Percentiles rank a stretch among this genome's conserved stretches.
Evolutionary conservation across 2,329 filamentous ascomycete species (phyloP).

Genomic region (Fusarium illudens): DNA sequence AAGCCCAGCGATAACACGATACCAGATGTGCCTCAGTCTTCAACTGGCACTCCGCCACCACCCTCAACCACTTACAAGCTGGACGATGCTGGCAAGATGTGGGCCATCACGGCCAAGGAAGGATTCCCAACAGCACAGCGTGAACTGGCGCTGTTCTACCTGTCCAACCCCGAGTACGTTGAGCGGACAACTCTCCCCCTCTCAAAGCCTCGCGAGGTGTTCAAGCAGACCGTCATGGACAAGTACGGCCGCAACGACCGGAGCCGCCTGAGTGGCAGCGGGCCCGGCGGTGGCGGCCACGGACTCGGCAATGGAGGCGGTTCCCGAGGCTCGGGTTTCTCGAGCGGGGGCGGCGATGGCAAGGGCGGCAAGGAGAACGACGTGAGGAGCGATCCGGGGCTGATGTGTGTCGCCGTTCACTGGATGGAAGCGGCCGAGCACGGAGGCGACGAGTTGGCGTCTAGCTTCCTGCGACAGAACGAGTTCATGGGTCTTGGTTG

Average conservation of each 20-base stretch:
- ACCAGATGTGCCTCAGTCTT: constrained; percentile 45
- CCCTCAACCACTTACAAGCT: constrained; percentile 72
- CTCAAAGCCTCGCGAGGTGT: constrained; percentile 85
- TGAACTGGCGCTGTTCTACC: constrained; percentile 91
- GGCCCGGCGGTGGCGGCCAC: constrained; percentile 31
- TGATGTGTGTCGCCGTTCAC: constrained; percentile 94
- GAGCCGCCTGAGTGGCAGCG: constrained; percentile 34
- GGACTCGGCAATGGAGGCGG: constrained; percentile 39
- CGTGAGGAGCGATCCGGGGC: constrained; percentile 78
- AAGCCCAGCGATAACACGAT: constrained; percentile 50
- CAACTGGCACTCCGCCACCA: constrained; percentile 55
- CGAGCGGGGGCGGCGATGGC: constrained; percentile 33
- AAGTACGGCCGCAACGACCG: constrained; percentile 60
- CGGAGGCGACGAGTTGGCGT: constrained; percentile 87
- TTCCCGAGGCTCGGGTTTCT: constrained; percentile 33
- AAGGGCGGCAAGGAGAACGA: constrained; percentile 53
- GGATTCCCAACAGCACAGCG: constrained; percentile 84
- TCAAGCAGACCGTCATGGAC: constrained; percentile 87
- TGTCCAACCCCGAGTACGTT: constrained; percentile 89
- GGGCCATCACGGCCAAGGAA: constrained; percentile 93
- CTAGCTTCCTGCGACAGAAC: constrained; percentile 79
- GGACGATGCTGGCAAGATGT: constrained; percentile 86
- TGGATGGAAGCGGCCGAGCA: constrained; percentile 93
- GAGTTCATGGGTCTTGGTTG: constrained; percentile 51
- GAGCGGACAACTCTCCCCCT: constrained; percentile 83